Evolutionary conservation across 202 grass and related monocot genomes (phyloP), one percentile per base, ranked within the genome.

Genomic region (Sporobolus alterniflorus): DNA sequence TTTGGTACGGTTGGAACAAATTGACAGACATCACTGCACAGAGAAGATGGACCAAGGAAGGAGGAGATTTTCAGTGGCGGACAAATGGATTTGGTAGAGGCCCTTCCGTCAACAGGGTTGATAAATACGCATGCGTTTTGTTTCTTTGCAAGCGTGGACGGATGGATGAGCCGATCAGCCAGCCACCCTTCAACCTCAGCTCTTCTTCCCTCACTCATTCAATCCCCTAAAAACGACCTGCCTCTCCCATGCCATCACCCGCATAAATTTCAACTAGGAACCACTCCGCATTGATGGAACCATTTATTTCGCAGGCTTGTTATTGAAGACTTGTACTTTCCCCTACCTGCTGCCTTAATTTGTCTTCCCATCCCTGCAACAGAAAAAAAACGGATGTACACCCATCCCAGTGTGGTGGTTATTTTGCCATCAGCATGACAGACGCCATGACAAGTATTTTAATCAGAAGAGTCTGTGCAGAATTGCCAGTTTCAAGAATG

Each of bases 231-330:
- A 64, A 78, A 79, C 47, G 83, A 79, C 76, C 21, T 80, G n/a
- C 67, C 11, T 21, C 41, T 28, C 54, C 34, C 64, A n/a, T n/a
- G n/a, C n/a, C n/a, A 67, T 63, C 83, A 63, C 16, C 72, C 6
- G 83, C 66, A 44, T 73, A 52, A 30, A 79, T 55, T 82, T 83
- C 88, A 90, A 86, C 74, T 1, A 30, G 79, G 88, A 86, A 74
- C 78, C 60, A 77, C 79, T 77, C 50, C 44, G 83, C 83, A 83
- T 83, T 79, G 1, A 83, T 82, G 40, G 57, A 86, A 86, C 79
- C 73, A 90, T 86, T 90, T 46, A 90, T 90, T 86, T 74, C 44
- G 67, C 88, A 55, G 78, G 79, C 59, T 63, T 86, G 41, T 51
- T 73, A 32, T 36, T 82, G 72, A 89, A 82, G 83, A 51, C 77